These are phyloP conservation scores for Ceratobasidium sp. DNA, from an alignment of 1,284 basidiomycete species.

Conservation along the genomic window DNA sequence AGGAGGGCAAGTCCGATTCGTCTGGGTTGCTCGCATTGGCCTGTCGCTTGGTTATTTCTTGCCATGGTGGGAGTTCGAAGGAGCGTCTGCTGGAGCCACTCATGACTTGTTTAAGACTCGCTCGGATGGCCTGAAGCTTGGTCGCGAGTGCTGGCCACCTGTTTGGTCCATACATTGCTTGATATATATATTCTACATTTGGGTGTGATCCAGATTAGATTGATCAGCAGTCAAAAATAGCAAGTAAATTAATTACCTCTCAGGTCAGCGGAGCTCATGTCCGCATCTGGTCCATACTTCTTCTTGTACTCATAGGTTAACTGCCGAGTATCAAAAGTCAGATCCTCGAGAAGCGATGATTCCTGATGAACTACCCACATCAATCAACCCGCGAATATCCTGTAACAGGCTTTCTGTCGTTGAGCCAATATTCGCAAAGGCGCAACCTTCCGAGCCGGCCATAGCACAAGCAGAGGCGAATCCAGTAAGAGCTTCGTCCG, in stretches of 20 bases:
- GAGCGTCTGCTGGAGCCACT: background rate
- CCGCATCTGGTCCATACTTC: background rate
- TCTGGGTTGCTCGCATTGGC: background rate
- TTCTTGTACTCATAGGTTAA: conserved; percentile 1
- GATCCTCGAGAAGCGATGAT: background rate
- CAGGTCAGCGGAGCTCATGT: background rate
- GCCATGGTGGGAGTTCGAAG: background rate
- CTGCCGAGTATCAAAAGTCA: background rate
- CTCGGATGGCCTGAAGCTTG: background rate
- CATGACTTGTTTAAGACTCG: background rate
- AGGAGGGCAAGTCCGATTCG: background rate
- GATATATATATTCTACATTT: background rate
- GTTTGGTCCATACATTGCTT: background rate
- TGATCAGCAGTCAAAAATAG: background rate
- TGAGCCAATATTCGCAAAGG: conserved; percentile 20
- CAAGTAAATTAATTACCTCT: background rate
- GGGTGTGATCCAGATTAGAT: too few species aligned
- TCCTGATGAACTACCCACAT: background rate
- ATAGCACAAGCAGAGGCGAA: conserved; percentile 38
- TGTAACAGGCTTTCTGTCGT: background rate
- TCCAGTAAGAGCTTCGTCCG: conserved; percentile 18
- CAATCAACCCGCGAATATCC: conserved; percentile 1
- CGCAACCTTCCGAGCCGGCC: conserved; percentile 36
- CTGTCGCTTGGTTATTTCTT: background rate
- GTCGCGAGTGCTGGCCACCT: background rate